Percentiles rank a stretch among this genome's conserved stretches.
Evolutionary conservation across 1,284 basidiomycete genomes (phyloP).

Genomic region (Microbotryomycetes sp.): DNA sequence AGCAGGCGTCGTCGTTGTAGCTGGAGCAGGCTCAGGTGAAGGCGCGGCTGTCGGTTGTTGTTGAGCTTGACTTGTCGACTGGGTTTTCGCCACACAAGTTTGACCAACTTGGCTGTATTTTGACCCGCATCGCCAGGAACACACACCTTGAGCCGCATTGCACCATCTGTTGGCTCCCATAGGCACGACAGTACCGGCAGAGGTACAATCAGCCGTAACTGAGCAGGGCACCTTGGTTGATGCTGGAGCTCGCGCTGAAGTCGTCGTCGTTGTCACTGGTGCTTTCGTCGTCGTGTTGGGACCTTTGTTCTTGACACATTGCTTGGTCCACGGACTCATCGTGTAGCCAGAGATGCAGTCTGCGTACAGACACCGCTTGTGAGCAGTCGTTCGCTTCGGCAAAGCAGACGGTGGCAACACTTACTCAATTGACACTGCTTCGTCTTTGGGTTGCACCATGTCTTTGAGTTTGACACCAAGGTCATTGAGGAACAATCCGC

Average conservation of each 20-base stretch:
- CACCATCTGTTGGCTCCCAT: background rate
- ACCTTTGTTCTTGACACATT: background rate
- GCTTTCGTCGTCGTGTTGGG: background rate
- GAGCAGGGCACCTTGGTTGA: background rate
- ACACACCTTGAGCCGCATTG: background rate
- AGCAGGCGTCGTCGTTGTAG: background rate
- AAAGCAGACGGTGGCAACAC: background rate
- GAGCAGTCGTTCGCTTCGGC: background rate
- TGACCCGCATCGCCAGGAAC: background rate
- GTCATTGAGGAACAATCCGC: background rate
- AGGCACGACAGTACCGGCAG: background rate
- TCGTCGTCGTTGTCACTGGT: background rate
- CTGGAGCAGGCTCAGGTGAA: background rate
- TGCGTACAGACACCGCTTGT: background rate
- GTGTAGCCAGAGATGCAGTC: background rate
- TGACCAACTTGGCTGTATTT: background rate
- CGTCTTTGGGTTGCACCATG: background rate
- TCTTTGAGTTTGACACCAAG: background rate
- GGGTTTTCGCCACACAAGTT: background rate
- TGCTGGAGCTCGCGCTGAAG: background rate
- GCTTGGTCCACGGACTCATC: background rate
- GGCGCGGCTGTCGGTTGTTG: background rate
- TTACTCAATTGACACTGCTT: background rate
- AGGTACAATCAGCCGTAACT: background rate
- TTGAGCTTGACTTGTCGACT: background rate